Base-by-base conservation (phyloP, 495 filamentous ascomycete species). In the Aspergillus ellipticus region DNA sequence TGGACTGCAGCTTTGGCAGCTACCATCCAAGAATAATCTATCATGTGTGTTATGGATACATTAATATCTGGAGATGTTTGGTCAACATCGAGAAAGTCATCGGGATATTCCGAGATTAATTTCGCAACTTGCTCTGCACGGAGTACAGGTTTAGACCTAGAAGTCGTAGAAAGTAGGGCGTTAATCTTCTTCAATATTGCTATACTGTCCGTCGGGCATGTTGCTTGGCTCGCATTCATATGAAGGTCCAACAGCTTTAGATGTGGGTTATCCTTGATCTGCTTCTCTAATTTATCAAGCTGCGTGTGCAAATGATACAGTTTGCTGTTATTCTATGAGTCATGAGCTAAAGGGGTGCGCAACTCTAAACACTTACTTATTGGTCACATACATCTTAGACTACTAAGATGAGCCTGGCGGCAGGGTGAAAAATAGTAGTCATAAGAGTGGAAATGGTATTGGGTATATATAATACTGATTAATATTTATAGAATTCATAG, bases 1-100 rank as follows among this genome's bases (percentile, higher is more conserved):
- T 96, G 92, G 21, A 88, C 79, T 0, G 92, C 87, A 2, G 91
- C 92, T 68, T 97, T 98, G 63, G 85, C 86, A 8, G 90, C 79
- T 20, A 96, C 72, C 21, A 96, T 70, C 94, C 94, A 97, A 70
- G 94, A 85, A 53, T 96, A 75, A 55, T 97, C 89, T 28, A 78
- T 72, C 62, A 89, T 85, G 64, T 87, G 84, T 19, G 74, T 64
- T 26, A 60, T 61, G 16, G 57, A 37, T 24, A 58, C 47, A 15
- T 54, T 54, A 3, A 59, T 43, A 21, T 17, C 33, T 16, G 33
- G 26, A 19, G 62, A 54, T 29, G 43, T 52, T 15, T 56, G 64
- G 35, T 66, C 54, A 52, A 45, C 57, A 57, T 65, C 64, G 59
- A 46, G 56, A 56, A 49, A 33, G 54, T 60, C 42, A 67, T 72